Conservation (phyloP, 495 filamentous ascomycete species). For the Penicillium soppii region DNA sequence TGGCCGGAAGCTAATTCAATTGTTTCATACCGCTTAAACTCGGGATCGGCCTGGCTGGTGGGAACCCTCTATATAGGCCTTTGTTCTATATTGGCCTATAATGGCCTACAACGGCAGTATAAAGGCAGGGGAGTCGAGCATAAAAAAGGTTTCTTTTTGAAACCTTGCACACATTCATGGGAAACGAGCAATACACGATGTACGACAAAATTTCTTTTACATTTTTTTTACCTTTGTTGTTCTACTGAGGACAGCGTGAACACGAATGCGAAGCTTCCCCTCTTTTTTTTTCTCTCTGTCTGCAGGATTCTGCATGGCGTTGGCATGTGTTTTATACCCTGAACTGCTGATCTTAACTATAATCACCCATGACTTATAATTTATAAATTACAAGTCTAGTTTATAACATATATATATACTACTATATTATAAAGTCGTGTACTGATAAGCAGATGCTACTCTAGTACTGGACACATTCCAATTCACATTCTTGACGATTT, state of each 20-base stretch:
- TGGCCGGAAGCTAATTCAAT: slow-evolving; percentile 70
- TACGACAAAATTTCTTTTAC: slow-evolving; percentile 13
- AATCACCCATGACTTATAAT: too few relatives aligned
- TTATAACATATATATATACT: too few relatives aligned
- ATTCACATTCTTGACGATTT: too few relatives aligned
- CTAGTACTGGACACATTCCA: too few relatives aligned
- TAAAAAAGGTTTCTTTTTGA: neutral
- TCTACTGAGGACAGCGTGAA: neutral
- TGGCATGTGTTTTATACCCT: neutral
- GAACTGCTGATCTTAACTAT: neutral
- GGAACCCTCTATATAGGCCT: too few relatives aligned
- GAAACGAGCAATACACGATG: slow-evolving; percentile 33
- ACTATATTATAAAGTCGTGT: too few relatives aligned
- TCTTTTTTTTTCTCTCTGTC: too few relatives aligned
- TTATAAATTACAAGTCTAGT: too few relatives aligned
- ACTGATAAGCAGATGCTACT: too few relatives aligned
- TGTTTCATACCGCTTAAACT: slow-evolving; percentile 61
- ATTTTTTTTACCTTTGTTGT: neutral
- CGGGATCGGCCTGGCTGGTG: too few relatives aligned
- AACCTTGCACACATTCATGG: slow-evolving; percentile 7
- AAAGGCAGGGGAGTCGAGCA: neutral
- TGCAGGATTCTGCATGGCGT: neutral
- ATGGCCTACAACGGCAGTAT: neutral
- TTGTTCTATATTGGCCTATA: neutral
- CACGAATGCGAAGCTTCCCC: neutral